Evolutionary conservation across 2,329 filamentous ascomycete species (phyloP).

Genomic region (Talaromyces sp.): DNA sequence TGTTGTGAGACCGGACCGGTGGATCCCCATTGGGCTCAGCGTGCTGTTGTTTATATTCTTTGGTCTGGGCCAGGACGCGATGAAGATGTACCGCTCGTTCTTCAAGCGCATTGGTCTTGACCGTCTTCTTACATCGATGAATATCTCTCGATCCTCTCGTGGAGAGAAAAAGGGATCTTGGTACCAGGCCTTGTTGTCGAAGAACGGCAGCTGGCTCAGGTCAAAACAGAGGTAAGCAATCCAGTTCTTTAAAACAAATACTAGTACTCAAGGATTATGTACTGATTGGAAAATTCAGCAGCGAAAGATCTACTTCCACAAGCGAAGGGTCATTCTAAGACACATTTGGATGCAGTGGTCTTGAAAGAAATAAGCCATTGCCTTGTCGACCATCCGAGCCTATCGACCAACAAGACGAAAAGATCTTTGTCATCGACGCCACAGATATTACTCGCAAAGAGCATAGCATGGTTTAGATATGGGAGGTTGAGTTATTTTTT

Average conservation of each 20-base stretch:
- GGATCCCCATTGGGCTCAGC: conserved; percentile 50
- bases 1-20: conserved; percentile 48
- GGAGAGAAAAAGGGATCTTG: conserved; percentile 1
- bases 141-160: not conserved
- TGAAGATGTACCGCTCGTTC: conserved; percentile 46
- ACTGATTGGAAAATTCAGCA: conserved; percentile 2
- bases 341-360: not conserved
- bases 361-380: not conserved
- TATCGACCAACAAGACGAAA: not conserved
- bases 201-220: conserved; percentile 1
- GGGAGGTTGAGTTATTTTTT: not conserved
- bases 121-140: conserved; percentile 22
- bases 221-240: conserved; percentile 1
- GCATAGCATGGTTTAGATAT: not conserved
- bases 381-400: not conserved
- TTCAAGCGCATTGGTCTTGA: conserved; percentile 39
- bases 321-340: not conserved
- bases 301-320: not conserved
- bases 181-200: conserved; percentile 1
- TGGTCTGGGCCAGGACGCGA: conserved; percentile 57
- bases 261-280: not conserved
- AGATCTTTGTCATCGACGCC: not conserved
- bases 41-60: conserved; percentile 58
- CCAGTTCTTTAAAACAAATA: not conserved
- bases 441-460: not conserved